phyloP scores from a whole-genome alignment of 768 basidiomycete genomes.

The Russula brevipes region DNA sequence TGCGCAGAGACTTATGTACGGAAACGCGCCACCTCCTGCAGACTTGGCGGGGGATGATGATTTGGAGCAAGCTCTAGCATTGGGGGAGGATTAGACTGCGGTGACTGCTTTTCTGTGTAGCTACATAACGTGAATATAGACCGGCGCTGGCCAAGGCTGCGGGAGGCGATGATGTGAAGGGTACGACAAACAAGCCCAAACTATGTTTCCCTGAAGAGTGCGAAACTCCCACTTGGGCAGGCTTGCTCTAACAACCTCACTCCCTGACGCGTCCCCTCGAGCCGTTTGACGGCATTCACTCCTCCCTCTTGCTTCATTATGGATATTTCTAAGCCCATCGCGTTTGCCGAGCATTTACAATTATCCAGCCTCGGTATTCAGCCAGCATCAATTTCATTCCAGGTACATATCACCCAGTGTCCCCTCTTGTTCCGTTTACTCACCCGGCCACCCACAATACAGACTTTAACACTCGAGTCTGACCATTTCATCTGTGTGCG shows the following conservation, averaged over 20 bases:
- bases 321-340: conserved; percentile 63
- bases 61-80: conserved; percentile 66
- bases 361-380: conserved; percentile 95
- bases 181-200: conserved; percentile 25
- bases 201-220: background rate
- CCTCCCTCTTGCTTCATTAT: conserved; percentile 22
- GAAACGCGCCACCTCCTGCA: conserved; percentile 56
- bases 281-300: conserved; percentile 14
- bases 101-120: background rate
- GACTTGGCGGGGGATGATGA: conserved; percentile 53
- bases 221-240: too few species aligned
- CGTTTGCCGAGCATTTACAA: conserved; percentile 88
- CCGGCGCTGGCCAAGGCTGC: background rate
- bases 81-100: conserved; percentile 48
- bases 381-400: conserved; percentile 95
- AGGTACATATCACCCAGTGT: conserved; percentile 48
- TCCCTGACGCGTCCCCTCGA: conserved; percentile 16
- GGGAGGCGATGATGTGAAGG: too few species aligned
- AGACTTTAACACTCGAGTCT: conserved; percentile 94
- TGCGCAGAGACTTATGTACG: conserved; percentile 68
- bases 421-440: conserved; percentile 3
- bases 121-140: background rate
- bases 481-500: conserved; percentile 98
- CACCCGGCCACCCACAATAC: background rate
- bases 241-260: conserved; percentile 5